Evolutionary conservation across 1,139 yeast species (phyloP).

Genomic region (Pichia sp.): DNA sequence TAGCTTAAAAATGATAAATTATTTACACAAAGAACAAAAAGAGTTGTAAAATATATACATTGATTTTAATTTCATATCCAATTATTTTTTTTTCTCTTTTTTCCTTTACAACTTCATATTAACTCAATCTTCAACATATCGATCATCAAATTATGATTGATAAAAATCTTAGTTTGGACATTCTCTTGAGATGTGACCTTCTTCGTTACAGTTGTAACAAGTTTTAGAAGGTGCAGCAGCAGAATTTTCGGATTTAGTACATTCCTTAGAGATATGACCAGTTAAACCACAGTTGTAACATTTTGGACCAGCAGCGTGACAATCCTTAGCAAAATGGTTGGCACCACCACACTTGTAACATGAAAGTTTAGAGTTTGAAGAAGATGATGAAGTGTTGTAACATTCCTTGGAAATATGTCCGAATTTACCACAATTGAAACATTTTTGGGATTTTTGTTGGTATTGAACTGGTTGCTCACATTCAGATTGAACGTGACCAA

Average conservation of each 20-base stretch:
- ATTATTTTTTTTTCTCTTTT: too few relatives aligned
- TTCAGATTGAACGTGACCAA: constrained; percentile 64
- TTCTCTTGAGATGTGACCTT: constrained; percentile 50
- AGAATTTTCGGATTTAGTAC: constrained; percentile 32
- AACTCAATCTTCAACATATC: too few relatives aligned
- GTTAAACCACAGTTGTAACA: constrained; percentile 90
- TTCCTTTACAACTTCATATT: too few relatives aligned
- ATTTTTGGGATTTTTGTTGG: constrained; percentile 31
- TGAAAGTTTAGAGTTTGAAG: constrained; percentile 26
- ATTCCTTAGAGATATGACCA: constrained; percentile 85
- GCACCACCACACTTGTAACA: constrained; percentile 94
- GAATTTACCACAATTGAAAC: constrained; percentile 81
- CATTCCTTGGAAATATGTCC: constrained; percentile 84
- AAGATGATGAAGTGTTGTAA: constrained; percentile 12
- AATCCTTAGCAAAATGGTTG: constrained; percentile 87
- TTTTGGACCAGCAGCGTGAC: constrained; percentile 69
- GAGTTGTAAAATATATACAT: too few relatives aligned
- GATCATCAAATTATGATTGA: background rate
- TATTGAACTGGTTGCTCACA: constrained; percentile 45
- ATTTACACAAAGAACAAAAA: too few relatives aligned
- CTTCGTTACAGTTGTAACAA: constrained; percentile 84
- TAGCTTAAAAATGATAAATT: too few relatives aligned
- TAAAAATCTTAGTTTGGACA: constrained; percentile 33
- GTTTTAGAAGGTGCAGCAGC: constrained; percentile 34
- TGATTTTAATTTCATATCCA: too few relatives aligned